Percentiles rank a stretch among this genome's conserved stretches.
Evolutionary conservation across 2,329 filamentous ascomycete genomes (phyloP).

Genomic region (Nakataea oryzae): DNA sequence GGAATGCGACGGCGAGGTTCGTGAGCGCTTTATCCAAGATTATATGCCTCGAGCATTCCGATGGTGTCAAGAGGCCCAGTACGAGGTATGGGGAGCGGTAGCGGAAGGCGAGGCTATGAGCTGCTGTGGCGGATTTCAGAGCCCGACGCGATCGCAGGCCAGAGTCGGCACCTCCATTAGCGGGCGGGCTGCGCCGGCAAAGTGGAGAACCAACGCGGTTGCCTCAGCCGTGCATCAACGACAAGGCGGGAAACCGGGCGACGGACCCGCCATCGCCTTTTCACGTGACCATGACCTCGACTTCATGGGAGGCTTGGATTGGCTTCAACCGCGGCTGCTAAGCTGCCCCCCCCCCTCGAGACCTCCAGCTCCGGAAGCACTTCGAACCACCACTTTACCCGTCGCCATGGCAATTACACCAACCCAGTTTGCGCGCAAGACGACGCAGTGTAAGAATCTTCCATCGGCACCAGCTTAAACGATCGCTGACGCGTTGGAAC

Average conservation of each 20-base stretch:
- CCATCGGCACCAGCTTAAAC: constrained; percentile 1
- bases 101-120: neutral
- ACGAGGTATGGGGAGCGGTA: neutral
- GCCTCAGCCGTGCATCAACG: neutral
- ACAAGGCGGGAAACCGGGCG: no score
- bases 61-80: neutral
- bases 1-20: neutral
- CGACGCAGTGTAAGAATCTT: constrained; percentile 58
- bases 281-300: neutral
- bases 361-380: neutral
- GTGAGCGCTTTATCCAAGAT: neutral
- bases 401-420: constrained; percentile 73
- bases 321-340: neutral
- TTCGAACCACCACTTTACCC: constrained; percentile 1
- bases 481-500: constrained; percentile 23
- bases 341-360: neutral
- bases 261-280: neutral
- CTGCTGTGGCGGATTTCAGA: neutral
- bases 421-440: constrained; percentile 78
- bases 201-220: neutral
- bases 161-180: neutral
- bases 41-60: neutral
- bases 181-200: neutral
- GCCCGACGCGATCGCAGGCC: neutral
- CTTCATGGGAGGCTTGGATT: neutral